Base-by-base conservation (phyloP, 129 eudicot species). In the Escallonia rubra region DNA sequence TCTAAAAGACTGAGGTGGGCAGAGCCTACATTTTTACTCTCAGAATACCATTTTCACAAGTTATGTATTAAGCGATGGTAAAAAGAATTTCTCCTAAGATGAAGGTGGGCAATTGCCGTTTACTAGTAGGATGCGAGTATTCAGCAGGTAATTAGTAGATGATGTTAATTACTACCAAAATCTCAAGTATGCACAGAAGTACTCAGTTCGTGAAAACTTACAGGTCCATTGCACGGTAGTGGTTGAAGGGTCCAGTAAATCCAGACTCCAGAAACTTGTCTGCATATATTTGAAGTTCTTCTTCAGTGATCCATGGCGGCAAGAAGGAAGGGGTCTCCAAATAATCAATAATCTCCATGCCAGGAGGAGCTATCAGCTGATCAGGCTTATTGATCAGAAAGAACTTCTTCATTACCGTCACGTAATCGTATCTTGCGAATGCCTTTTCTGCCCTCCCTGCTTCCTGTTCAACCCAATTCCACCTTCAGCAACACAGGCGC, bases 341-440 rank as follows among this genome's bases (percentile, higher is more conserved):
- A 54, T 61, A 70, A 54, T 78, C 83, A 43, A 78, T 74, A 34
- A 78, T 60, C 74, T 82, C 87, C 69, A 77, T 66, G n/a, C 87
- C 90, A 1, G 79, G 74, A 7, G 90, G 90, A 10, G 90, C 68
- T 10, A 77, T 53, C 63, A 56, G 41, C 50, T 42, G 53, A 50
- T 73, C 76, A 2, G 74, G 12, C 52, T 61, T 72, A 7, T 57
- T 63, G 12, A 72, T 75, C 50, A 78, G 57, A 59, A 81, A 64
- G n/a, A 81, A 75, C 74, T 81, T 85, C 75, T 85, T 85, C 63
- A 85, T 68, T 10, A 85, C 82, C 38, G 90, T 78, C 55, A 68
- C 41, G 69, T 55, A 65, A 66, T 85, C 87, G 41, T 81, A 78
- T 48, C 81, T 81, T 7, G 90, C 84, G 50, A 85, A 81, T 57